Percentiles rank a stretch among this genome's conserved stretches.
phyloP scores from a whole-genome alignment of 768 basidiomycete species.

The Cyclocybe cylindracea region DNA sequence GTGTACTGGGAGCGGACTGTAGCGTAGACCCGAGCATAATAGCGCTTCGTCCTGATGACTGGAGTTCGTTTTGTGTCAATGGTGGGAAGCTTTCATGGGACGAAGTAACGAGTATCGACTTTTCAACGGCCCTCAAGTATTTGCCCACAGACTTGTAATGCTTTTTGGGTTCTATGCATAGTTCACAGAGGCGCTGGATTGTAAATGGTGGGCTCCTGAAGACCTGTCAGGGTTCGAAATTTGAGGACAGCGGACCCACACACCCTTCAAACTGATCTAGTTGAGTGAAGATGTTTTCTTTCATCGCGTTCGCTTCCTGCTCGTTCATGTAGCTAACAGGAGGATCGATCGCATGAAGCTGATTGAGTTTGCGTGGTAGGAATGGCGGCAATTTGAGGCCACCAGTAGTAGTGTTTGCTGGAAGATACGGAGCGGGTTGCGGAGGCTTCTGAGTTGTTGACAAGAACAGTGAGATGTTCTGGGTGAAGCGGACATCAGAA shows the following conservation, averaged over 20 bases:
- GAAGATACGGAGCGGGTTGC: conserved; percentile 41
- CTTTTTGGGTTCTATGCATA: conserved; percentile 64
- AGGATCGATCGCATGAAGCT: conserved; percentile 50
- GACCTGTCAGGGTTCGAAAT: not conserved
- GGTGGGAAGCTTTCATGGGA: conserved; percentile 72
- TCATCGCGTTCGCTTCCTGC: conserved; percentile 59
- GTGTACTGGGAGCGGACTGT: conserved; percentile 69
- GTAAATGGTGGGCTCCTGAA: conserved; percentile 75
- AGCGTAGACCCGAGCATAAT: conserved; percentile 46
- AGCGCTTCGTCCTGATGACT: conserved; percentile 37
- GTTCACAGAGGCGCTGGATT: conserved; percentile 86
- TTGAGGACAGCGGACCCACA: conserved; percentile 21
- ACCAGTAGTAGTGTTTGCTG: conserved; percentile 47
- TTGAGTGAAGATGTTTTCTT: conserved; percentile 57
- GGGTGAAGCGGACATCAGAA: conserved; percentile 10
- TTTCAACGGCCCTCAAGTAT: conserved; percentile 86
- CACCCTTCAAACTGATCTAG: conserved; percentile 79
- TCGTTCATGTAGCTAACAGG: conserved; percentile 62
- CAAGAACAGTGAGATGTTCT: conserved; percentile 57
- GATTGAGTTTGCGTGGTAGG: conserved; percentile 54
- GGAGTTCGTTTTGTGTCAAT: conserved; percentile 37
- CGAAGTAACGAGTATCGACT: conserved; percentile 81
- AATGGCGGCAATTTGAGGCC: conserved; percentile 77
- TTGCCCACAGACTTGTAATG: conserved; percentile 83
- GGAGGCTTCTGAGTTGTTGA: conserved; percentile 36